phyloP scores from a whole-genome alignment of 768 basidiomycete genomes.

The Leccinum subgranulosum region DNA sequence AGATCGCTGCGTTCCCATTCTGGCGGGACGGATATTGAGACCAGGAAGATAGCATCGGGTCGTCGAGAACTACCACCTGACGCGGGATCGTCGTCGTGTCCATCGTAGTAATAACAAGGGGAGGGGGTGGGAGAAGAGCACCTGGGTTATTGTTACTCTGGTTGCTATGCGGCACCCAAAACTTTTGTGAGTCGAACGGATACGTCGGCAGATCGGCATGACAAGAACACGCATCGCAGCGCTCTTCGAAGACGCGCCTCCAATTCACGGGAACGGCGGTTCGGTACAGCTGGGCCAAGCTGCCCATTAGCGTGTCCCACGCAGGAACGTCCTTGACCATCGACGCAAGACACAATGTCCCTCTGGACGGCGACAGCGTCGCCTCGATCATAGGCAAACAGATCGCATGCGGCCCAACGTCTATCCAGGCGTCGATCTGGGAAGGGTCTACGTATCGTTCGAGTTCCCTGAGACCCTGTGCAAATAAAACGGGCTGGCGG shows the following conservation, averaged over 20 bases:
- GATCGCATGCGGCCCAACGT: conserved; percentile 62
- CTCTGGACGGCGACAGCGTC: conserved; percentile 26
- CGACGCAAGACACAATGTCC: conserved; percentile 44
- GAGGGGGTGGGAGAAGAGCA: not conserved
- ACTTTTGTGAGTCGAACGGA: conserved; percentile 53
- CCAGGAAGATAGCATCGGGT: conserved; percentile 41
- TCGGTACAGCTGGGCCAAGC: conserved; percentile 49
- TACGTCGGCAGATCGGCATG: conserved; percentile 61
- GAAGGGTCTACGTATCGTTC: conserved; percentile 24
- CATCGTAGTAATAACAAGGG: not conserved
- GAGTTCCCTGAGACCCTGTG: conserved; percentile 46
- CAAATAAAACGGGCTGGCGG: conserved; percentile 52
- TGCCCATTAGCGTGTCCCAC: conserved; percentile 43
- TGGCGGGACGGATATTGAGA: conserved; percentile 38
- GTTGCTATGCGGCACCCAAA: conserved; percentile 53
- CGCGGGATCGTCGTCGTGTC: conserved; percentile 1
- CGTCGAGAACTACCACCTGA: conserved; percentile 18
- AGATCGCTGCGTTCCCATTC: conserved; percentile 40
- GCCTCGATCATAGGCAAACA: conserved; percentile 56
- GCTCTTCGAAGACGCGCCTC: conserved; percentile 50
- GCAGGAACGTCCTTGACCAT: conserved; percentile 43
- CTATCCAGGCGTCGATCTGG: conserved; percentile 51
- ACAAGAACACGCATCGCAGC: conserved; percentile 29
- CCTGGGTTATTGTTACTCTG: not conserved
- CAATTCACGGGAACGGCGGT: conserved; percentile 45